phyloP scores from a whole-genome alignment of 495 filamentous ascomycete genomes.

The Xylaria sp. region DNA sequence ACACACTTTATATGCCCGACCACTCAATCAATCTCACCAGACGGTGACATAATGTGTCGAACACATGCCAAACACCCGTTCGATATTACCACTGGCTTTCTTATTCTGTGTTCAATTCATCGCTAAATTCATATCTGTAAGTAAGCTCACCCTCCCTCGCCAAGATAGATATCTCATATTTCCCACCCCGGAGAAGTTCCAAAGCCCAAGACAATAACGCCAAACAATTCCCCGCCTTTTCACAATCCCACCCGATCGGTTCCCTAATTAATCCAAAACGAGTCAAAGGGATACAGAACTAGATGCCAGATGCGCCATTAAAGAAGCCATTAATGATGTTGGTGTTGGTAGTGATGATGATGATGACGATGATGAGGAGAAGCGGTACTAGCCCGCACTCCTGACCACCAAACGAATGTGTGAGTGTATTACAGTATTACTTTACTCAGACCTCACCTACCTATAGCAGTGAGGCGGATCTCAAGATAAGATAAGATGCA shows the following conservation, averaged over 20 bases:
- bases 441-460: too few species aligned
- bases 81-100: background rate
- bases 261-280: background rate
- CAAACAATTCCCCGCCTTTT: slow-evolving; percentile 4
- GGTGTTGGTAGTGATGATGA: background rate
- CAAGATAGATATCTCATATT: background rate
- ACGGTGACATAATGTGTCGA: background rate
- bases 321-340: background rate
- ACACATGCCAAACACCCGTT: background rate
- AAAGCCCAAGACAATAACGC: background rate
- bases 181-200: background rate
- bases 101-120: background rate
- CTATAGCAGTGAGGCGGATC: background rate
- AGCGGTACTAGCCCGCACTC: background rate
- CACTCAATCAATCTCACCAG: background rate
- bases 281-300: background rate
- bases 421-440: background rate
- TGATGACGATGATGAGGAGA: background rate
- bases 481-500: background rate
- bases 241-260: background rate
- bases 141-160: background rate
- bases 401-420: background rate
- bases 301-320: background rate
- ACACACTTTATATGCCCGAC: background rate
- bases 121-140: background rate